Base-by-base conservation (phyloP, 1,284 basidiomycete genomes). In the Agroathelia rolfsii region DNA sequence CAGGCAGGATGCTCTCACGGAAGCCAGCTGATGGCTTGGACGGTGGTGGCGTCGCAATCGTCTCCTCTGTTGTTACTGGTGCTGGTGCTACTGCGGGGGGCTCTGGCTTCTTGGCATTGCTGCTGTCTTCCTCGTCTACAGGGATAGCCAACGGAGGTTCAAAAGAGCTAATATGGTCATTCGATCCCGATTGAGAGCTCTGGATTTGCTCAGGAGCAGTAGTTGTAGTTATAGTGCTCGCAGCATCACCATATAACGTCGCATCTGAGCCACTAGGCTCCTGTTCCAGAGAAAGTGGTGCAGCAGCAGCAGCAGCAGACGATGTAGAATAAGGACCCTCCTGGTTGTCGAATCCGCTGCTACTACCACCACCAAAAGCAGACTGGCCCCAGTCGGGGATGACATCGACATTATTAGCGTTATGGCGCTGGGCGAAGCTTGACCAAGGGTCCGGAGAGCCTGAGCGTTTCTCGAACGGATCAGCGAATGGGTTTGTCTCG, bases 371-470 rank as follows among this genome's bases (percentile, higher is more conserved):
- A 16, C 52, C 49, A 40, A 64, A 67, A 8, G 61, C 41, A 10
- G 46, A 41, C 26, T 56, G 53, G 34, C 56, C 54, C 30, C 59
- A 61, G 12, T 50, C 55, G 24, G 52, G 46, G 30, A 40, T 56
- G 39, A 46, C 51, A 44, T 38, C 44, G 36, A 48, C 52, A 32
- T 52, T 48, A 32, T 52, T 52, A 15, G 45, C 43, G 11, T 45
- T 40, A 14, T 46, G 43, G 17, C 42, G 34, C 25, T 59, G 51
- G 13, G 52, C 52, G 30, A 55, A 59, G 37, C 65, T 68, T 3
- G 75, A 58, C 82, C 83, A 87, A 42, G 83, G 82, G 51, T 87
- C 82, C 32, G 80, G 80, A 12, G 81, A 84, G 44, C 55, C 51
- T 15, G 80, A 71, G 30, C 79, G 68, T 38, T 69, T 68, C 14